Evolutionary conservation across 495 filamentous ascomycete species (phyloP), one percentile per base, ranked within the genome.

Genomic region (Aspergillus bertholletiae): DNA sequence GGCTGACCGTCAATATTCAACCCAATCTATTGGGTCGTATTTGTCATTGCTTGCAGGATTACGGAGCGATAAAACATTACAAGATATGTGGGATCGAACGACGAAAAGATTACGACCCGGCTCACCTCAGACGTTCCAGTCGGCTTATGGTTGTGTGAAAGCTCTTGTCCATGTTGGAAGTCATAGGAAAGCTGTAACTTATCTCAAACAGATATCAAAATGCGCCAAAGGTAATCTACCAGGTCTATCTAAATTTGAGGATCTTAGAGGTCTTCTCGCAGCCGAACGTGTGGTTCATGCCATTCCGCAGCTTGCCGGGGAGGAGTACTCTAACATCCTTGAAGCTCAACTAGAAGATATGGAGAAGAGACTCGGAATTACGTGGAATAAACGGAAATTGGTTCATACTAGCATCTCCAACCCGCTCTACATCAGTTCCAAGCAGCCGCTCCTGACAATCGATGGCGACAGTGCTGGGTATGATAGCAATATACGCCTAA

Each of bases 351-450:
- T 71, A n/a, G 2, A 40, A 6, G 20, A 59, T 22, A 61, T 75
- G 54, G 70, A 74, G 35, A 46, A 44, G n/a, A 59, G 65, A 44
- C 51, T 72, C 11, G 72, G 69, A 13, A 49, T 73, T 8, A 53
- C 23, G 30, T 73, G 72, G 70, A 34, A 58, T 7, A 7, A 27
- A 21, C 39, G 54, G 3, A 43, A 28, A 11, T 53, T 49, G 12
- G 21, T 27, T 7, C 68, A 73, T 45, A 27, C 50, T 35, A 53
- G 62, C 28, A 28, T 60, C 0, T 59, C 63, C 11, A 55, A 61
- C 18, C 43, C 67, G 1, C 21, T 23, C 17, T 48, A 50, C 48
- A 26, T 41, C 39, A 46, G 53, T 13, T 66, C 66, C 9, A 51
- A 61, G 5, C 54, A 72, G 24, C 62, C 64, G 2, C 47, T 72